Evolutionary conservation across 1,139 yeast species (phyloP).

Genomic region (Geotrichum cucujoidarum): DNA sequence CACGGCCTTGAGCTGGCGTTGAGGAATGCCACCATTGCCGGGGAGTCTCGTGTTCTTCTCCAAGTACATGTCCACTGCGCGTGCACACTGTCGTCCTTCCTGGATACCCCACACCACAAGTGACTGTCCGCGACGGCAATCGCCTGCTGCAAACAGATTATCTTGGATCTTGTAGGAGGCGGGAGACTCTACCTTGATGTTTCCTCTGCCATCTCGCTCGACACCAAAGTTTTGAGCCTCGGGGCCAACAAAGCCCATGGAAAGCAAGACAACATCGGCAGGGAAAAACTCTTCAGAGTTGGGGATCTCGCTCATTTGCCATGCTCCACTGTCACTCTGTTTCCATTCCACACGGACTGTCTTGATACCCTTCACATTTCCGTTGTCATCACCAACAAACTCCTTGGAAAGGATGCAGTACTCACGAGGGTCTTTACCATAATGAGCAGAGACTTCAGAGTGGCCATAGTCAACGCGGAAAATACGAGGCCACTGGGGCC

Average conservation of each 20-base stretch:
- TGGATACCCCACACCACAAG: constrained; percentile 99
- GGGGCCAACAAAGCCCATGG: constrained; percentile 98
- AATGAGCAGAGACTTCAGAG: constrained; percentile 87
- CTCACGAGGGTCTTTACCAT: constrained; percentile 96
- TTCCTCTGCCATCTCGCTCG: constrained; percentile 78
- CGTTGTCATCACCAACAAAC: constrained; percentile 89
- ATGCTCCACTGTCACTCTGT: constrained; percentile 88
- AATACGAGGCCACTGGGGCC: constrained; percentile 99
- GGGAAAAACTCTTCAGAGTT: constrained; percentile 90
- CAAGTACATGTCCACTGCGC: constrained; percentile 78
- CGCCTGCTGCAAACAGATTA: constrained; percentile 92
- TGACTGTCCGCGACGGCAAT: constrained; percentile 97
- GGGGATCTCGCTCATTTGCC: constrained; percentile 98
- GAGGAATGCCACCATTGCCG: constrained; percentile 87
- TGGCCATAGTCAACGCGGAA: constrained; percentile 98
- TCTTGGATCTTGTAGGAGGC: constrained; percentile 59
- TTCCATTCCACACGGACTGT: constrained; percentile 98
- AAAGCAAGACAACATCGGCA: constrained; percentile 86
- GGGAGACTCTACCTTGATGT: constrained; percentile 54
- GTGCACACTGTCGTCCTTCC: constrained; percentile 97
- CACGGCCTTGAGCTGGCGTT: constrained; percentile 56
- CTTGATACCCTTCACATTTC: constrained; percentile 84
- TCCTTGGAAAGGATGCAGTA: constrained; percentile 92
- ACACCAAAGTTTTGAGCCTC: constrained; percentile 75
- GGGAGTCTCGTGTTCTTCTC: constrained; percentile 80